Evolutionary conservation across 1,139 yeast species (phyloP), one percentile per base, ranked within the genome.

Genomic region (Candida tunisiensis): DNA sequence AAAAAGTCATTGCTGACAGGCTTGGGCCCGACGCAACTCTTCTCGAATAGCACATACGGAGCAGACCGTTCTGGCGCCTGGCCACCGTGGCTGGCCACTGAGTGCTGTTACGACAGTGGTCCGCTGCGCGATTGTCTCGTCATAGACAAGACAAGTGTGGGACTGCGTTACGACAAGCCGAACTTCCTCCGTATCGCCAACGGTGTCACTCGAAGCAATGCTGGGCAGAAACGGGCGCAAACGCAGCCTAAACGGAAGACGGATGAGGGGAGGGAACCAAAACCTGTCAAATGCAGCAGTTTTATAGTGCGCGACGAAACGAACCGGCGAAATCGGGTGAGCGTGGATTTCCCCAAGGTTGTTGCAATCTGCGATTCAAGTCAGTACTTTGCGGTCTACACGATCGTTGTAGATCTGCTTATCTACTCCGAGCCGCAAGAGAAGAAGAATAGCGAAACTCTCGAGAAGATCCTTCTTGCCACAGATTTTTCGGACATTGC

Each of bases 71-170:
- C 36, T 12, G 8, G 13, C 5, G 42, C 49, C 11, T 80, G 94
- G 94, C 88, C 93, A 1, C 93, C 93, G 2, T 75, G 88, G 82
- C 50, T 82, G 19, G 47, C 60, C 1, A 40, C 69, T 28, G 96
- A 85, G 45, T 62, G 75, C 33, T 72, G 83, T 37, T 77, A 77
- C 41, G 77, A 78, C 30, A 64, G 71, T n/a, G 47, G 62, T 1
- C 60, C 74, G 40, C 51, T 74, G 26, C 53, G 58, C 21, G 55
- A 62, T 16, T 66, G 72, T 30, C 60, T 74, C 33, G 65, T 83
- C 16, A 62, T 75, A 23, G 72, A 74, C 31, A 64, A 67, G 31
- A 64, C 77, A 2, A 64, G 88, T 0, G 61, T 71, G 37, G 74
- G 73, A 1, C 41, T 77, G 13, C 58, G 79, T 1, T 63, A 61